phyloP scores from a whole-genome alignment of 192 early-diverging fungal species.

The Coemansia sp. region DNA sequence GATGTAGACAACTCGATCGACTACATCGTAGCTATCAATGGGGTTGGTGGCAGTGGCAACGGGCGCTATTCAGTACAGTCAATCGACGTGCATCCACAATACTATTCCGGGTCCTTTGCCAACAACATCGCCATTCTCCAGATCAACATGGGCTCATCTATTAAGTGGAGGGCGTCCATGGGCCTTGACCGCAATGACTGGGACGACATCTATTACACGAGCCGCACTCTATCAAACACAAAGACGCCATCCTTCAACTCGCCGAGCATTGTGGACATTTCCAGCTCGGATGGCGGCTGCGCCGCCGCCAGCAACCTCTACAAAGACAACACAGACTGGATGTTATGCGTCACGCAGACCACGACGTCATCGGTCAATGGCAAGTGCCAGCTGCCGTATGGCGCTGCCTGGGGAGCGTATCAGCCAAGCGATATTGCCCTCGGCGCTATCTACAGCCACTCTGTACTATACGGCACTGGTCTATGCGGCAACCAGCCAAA shows the following conservation, averaged over 20 bases:
- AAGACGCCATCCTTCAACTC: slow-evolving; percentile 13
- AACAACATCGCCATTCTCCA: slow-evolving; percentile 40
- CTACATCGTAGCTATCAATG: slow-evolving; percentile 22
- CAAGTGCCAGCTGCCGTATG: slow-evolving; percentile 34
- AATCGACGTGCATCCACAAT: slow-evolving; percentile 34
- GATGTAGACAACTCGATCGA: slow-evolving; percentile 22
- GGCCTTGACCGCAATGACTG: slow-evolving; percentile 13
- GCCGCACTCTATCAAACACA: slow-evolving; percentile 22
- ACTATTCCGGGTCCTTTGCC: slow-evolving; percentile 26
- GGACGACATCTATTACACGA: slow-evolving; percentile 24
- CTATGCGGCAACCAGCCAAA: slow-evolving; percentile 27
- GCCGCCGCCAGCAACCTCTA: slow-evolving; percentile 28
- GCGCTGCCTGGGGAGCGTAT: slow-evolving; percentile 28
- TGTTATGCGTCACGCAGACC: slow-evolving; percentile 22
- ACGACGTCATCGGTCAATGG: slow-evolving; percentile 24
- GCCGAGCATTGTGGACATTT: neutral
- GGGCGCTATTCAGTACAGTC: slow-evolving; percentile 10
- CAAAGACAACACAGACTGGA: slow-evolving; percentile 24
- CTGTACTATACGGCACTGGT: slow-evolving; percentile 12
- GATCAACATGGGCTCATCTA: slow-evolving; percentile 10
- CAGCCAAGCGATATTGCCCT: slow-evolving; percentile 36
- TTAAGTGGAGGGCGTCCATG: slow-evolving; percentile 16
- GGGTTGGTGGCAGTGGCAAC: neutral
- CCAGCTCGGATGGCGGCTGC: slow-evolving; percentile 16
- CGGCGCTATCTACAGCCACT: slow-evolving; percentile 39